Conservation (phyloP, 805 yeast genomes). For the Wickerhamomyces strasburgensis region DNA sequence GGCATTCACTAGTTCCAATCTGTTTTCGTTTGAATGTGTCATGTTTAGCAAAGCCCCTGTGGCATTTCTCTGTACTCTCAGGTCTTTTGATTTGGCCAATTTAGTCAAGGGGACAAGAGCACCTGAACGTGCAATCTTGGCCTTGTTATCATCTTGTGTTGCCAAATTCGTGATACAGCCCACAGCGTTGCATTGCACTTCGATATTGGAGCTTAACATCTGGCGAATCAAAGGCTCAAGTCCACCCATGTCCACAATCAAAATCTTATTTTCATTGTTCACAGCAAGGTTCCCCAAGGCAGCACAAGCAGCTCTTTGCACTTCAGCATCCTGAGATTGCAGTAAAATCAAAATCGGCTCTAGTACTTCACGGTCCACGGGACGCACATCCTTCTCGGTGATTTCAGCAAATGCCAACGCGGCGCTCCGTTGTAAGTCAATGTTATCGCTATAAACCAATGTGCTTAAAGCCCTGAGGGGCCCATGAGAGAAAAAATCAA, state of each 20-base stretch:
- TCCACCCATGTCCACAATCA: slow-evolving; percentile 98
- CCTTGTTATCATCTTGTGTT: slow-evolving; percentile 94
- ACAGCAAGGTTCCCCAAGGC: slow-evolving; percentile 98
- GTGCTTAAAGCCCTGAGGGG: slow-evolving; percentile 88
- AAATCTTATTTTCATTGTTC: slow-evolving; percentile 85
- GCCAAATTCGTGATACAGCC: slow-evolving; percentile 98
- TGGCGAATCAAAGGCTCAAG: slow-evolving; percentile 93
- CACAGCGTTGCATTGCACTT: slow-evolving; percentile 98
- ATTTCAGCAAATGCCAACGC: slow-evolving; percentile 98
- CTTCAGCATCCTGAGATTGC: slow-evolving; percentile 87
- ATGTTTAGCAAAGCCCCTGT: slow-evolving; percentile 96
- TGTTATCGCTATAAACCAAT: slow-evolving; percentile 88
- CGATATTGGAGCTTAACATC: slow-evolving; percentile 95
- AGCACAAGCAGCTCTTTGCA: slow-evolving; percentile 98
- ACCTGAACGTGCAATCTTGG: slow-evolving; percentile 93
- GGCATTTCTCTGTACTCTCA: slow-evolving; percentile 96
- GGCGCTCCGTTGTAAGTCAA: slow-evolving; percentile 93
- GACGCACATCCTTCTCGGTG: slow-evolving; percentile 91
- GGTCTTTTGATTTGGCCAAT: slow-evolving; percentile 88
- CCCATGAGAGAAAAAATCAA: slow-evolving; percentile 82
- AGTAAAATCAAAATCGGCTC: slow-evolving; percentile 88
- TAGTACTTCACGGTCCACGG: slow-evolving; percentile 84
- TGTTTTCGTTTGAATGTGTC: slow-evolving; percentile 96
- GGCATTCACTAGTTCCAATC: slow-evolving; percentile 94
- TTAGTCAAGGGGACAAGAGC: slow-evolving; percentile 93